These are phyloP conservation scores for Coniophora puteana DNA, from an alignment of 1,284 basidiomycete species.

Conservation along the genomic window DNA sequence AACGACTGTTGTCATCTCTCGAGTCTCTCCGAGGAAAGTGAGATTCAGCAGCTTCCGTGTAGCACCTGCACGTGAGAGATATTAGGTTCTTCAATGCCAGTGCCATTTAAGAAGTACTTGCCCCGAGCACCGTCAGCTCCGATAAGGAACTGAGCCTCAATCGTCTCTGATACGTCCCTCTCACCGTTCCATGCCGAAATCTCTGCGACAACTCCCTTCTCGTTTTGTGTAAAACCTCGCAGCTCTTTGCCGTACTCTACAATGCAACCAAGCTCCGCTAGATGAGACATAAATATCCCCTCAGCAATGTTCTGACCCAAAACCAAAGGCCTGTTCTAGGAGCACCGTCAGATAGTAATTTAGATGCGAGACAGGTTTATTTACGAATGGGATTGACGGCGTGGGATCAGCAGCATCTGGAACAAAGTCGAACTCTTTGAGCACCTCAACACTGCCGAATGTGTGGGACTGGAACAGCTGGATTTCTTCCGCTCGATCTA, in stretches of 20 bases:
- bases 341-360: too few relatives aligned
- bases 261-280: slow-evolving; percentile 19
- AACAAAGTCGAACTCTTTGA: slow-evolving; percentile 15
- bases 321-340: slow-evolving; percentile 10
- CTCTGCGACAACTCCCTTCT: slow-evolving; percentile 8
- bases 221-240: slow-evolving; percentile 15
- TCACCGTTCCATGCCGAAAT: slow-evolving; percentile 5
- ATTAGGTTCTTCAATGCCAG: background rate
- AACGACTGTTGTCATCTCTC: slow-evolving; percentile 5
- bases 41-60: slow-evolving; percentile 18
- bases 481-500: slow-evolving; percentile 9
- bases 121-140: slow-evolving; percentile 17
- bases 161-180: slow-evolving; percentile 10
- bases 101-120: background rate
- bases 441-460: slow-evolving; percentile 14
- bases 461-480: slow-evolving; percentile 18
- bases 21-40: slow-evolving; percentile 17
- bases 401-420: slow-evolving; percentile 13
- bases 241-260: slow-evolving; percentile 30
- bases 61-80: slow-evolving; percentile 2
- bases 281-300: slow-evolving; percentile 24
- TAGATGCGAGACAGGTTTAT: slow-evolving; percentile 4
- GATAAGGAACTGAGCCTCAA: slow-evolving; percentile 12
- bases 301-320: slow-evolving; percentile 27
- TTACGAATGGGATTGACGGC: slow-evolving; percentile 20